These are phyloP conservation scores for Zea luxurians DNA, from an alignment of 176 grass and related monocot species.

Conservation along the genomic window DNA sequence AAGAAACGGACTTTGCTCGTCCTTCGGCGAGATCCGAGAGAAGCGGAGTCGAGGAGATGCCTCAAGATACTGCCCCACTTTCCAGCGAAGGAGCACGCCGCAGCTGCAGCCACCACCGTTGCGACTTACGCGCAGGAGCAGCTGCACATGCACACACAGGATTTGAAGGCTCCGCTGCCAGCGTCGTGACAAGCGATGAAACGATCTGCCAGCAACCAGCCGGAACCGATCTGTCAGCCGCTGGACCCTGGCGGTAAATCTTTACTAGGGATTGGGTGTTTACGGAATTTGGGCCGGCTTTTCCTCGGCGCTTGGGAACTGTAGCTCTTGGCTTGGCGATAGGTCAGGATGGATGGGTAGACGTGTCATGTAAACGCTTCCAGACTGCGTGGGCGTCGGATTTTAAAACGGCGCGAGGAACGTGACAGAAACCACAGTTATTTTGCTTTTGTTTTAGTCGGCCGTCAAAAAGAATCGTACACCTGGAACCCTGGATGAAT, in stretches of 20 bases:
- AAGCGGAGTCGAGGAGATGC: background rate
- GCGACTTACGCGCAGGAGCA: background rate
- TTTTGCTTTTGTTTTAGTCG: background rate
- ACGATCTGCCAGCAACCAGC: background rate
- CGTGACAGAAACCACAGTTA: too few relatives aligned
- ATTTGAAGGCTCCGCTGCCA: background rate
- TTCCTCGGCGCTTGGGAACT: background rate
- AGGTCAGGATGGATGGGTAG: too few relatives aligned
- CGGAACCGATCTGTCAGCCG: constrained; percentile 34
- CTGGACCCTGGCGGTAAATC: background rate
- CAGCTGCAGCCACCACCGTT: background rate
- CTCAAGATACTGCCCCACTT: background rate
- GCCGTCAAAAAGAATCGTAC: background rate
- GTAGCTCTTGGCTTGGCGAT: too few relatives aligned
- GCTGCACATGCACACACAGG: background rate
- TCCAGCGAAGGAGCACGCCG: constrained; percentile 11
- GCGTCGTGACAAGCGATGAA: constrained; percentile 39
- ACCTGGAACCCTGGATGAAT: too few relatives aligned
- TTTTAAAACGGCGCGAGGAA: background rate
- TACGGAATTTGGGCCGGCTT: too few relatives aligned
- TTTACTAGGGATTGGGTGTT: too few relatives aligned
- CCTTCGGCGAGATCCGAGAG: background rate
- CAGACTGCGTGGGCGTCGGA: too few relatives aligned
- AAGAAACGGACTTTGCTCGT: background rate
- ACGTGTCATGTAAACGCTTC: too few relatives aligned